Base-by-base conservation (phyloP, 1,139 yeast genomes). In the Kazachstania sp. region DNA sequence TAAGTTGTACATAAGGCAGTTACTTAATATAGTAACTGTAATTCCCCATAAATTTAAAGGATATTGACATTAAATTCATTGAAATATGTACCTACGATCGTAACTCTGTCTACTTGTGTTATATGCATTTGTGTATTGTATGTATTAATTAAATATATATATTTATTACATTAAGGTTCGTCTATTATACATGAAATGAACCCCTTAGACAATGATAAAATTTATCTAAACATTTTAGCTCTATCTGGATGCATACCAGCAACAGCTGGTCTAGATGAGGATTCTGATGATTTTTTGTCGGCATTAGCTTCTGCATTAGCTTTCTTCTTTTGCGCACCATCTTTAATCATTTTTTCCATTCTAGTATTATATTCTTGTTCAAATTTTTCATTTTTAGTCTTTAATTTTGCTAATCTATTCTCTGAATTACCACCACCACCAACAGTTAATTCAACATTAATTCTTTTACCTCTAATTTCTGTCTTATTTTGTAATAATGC, bases 401-500 rank as follows among this genome's bases (percentile, higher is more conserved):
- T 78, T 58, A 92, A 75, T 68, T 92, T 92, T 43, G 76, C 75
- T 49, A 78, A 62, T 56, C 98, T 73, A 37, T 71, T 73, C 48
- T 75, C 73, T 7, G 95, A 81, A 65, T 90, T 90, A 45, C 98
- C 98, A 40, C 98, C 98, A 42, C 98, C 98, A 45, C 98, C 98
- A 43, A 87, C 98, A 1, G 97, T 92, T 59, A 92, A 74, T 67
- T 92, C 98, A 32, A 92, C 97, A 61, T 92, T 92, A 60, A 92
- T 87, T 63, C 81, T 85, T 54, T 96, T 74, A 47, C 49, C 51
- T 51, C 78, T 74, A 50, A 90, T 65, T 15, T 71, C 61, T 4
- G 90, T 73, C 65, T 86, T 95, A 66, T 92, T 96, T 73, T 86
- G 75, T 53, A 83, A 73, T 56, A 90, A 72, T 0, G 95, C 96